Base-by-base conservation (phyloP, 2,329 filamentous ascomycete species). In the Phyllosticta ampelicida region DNA sequence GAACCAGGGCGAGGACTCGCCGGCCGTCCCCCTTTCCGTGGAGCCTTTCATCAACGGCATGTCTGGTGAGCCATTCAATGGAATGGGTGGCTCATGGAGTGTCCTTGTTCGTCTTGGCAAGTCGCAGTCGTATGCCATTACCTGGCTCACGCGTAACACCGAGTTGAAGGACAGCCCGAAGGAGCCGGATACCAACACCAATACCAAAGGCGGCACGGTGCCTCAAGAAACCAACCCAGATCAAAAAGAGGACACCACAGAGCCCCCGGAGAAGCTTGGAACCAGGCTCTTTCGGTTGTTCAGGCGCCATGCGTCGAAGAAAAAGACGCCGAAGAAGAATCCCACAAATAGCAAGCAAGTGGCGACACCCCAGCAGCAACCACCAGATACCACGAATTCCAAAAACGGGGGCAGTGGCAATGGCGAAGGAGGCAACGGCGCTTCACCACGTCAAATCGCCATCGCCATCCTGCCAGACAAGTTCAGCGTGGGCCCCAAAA, bases 21-120 rank as follows among this genome's bases (percentile, higher is more conserved):
- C 72, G 83, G 60, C 84, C 81, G 63, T 78, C 81, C 18, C n/a
- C 36, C 36, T 85, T 60, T 80, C 80, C 58, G 84, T 84, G 67
- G 81, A 85, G 67, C 79, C 82, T 62, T 78, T 77, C 21, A 82
- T 78, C 61, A 84, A 84, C 65, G 81, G 82, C 48, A 80, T 68
- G 5, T 75, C 74, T 44, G 80, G 80, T 52, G 82, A 84, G 67
- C 72, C 80, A 21, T 78, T 83, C 77, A 82, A 82, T 48, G 82
- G 82, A 55, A 84, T 81, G 79, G 74, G 76, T 18, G 82, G 82
- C 23, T 83, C 80, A 1, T 85, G 83, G 72, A 82, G 78, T 63
- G 72, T 71, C 9, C 75, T 85, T 19, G 78, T 77, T 6, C 36
- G 36, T 8, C 36, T 44, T 5, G 36, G 13, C 11, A n/a, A 44